Evolutionary conservation across 257 asterid species (phyloP).

Genomic region (Coffea eugenioides): DNA sequence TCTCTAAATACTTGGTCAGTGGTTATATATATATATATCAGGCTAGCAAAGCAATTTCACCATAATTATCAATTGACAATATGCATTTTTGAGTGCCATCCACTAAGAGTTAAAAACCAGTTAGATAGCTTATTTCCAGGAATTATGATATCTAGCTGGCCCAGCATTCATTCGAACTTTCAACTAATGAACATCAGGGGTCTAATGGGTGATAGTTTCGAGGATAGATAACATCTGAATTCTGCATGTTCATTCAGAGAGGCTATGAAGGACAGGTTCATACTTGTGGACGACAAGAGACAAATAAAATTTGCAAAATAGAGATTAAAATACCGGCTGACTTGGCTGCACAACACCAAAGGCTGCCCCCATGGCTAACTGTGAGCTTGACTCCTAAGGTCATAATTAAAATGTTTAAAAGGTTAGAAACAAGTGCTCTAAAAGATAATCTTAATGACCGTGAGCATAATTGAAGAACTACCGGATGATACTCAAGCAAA

Average conservation of each 20-base stretch:
- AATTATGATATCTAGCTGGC: neutral
- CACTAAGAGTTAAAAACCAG: neutral
- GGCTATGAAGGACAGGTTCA: neutral
- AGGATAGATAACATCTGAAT: neutral
- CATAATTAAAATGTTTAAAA: slow-evolving; percentile 18
- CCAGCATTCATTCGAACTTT: neutral
- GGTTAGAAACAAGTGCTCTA: slow-evolving; percentile 13
- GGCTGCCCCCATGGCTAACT: slow-evolving; percentile 89
- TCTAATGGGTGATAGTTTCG: neutral
- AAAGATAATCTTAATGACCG: neutral
- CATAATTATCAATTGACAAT: neutral
- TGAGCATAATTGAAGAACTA: slow-evolving; percentile 28
- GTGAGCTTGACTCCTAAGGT: slow-evolving; percentile 84
- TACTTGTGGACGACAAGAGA: neutral
- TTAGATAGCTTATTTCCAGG: neutral
- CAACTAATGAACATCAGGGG: neutral
- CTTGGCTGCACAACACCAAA: slow-evolving; percentile 64
- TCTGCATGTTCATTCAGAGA: neutral
- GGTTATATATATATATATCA: neutral
- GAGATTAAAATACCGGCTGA: slow-evolving; percentile 44
- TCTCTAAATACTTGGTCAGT: too few species aligned
- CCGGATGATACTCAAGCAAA: slow-evolving; percentile 91
- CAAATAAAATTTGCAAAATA: slow-evolving; percentile 5
- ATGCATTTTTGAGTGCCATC: neutral
- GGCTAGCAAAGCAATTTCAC: neutral